Conservation (phyloP, 495 filamentous ascomycete genomes). For the Gamarada debralockiae region DNA sequence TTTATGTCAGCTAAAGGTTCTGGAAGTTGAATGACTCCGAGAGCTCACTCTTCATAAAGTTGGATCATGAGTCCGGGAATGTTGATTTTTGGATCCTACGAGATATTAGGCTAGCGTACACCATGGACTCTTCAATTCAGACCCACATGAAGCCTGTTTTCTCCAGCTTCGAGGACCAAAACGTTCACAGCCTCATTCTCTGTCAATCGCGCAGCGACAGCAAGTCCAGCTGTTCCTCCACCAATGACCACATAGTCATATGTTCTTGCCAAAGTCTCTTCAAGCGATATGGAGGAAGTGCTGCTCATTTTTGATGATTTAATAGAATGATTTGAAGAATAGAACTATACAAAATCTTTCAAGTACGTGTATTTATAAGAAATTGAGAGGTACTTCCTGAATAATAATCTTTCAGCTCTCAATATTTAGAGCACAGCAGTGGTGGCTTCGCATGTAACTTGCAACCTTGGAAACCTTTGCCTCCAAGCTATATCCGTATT, state of each 20-base stretch:
- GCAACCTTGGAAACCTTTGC: too few species aligned
- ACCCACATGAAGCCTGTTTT: constrained; percentile 42
- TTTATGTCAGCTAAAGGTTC: constrained; percentile 37
- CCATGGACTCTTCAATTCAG: neutral
- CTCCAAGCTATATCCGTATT: too few species aligned
- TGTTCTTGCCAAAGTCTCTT: neutral
- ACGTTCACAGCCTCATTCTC: constrained; percentile 37
- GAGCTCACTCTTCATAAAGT: neutral
- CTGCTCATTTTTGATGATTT: too few species aligned
- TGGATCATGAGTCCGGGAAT: neutral
- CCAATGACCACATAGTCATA: constrained; percentile 78
- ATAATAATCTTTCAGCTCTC: too few species aligned
- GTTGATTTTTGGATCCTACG: neutral
- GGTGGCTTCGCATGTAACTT: too few species aligned
- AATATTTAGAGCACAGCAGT: too few species aligned
- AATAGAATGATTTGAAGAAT: too few species aligned
- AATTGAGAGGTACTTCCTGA: too few species aligned
- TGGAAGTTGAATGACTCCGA: constrained; percentile 24
- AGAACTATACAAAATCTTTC: too few species aligned
- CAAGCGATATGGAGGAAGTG: too few species aligned
- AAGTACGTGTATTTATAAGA: too few species aligned
- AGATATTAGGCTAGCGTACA: neutral
- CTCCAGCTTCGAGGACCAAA: constrained; percentile 51
- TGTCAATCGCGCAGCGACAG: constrained; percentile 55
- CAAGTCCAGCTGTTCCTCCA: constrained; percentile 80